Conservation (phyloP, 495 filamentous ascomycete genomes). For the Penicillium tannophilum region DNA sequence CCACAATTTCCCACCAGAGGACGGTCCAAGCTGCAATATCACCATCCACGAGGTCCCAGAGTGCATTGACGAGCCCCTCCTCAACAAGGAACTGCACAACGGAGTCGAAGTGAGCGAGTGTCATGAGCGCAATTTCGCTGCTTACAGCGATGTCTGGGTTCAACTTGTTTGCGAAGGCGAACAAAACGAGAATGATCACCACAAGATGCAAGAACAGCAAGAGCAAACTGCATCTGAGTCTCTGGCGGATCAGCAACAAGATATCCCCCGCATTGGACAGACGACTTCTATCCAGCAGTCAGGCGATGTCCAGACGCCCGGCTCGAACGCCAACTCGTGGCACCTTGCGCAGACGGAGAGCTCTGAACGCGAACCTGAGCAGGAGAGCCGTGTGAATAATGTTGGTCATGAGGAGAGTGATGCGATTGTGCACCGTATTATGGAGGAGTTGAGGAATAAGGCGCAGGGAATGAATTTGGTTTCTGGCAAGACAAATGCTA, state of each 20-base stretch:
- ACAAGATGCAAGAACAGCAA: neutral
- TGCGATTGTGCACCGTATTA: conserved; percentile 21
- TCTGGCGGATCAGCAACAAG: conserved; percentile 5
- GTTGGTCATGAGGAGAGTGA: conserved; percentile 30
- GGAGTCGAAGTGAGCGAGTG: conserved; percentile 35
- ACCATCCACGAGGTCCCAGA: conserved; percentile 41
- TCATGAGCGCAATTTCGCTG: conserved; percentile 24
- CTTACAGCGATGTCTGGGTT: conserved; percentile 39
- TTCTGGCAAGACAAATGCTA: conserved; percentile 22
- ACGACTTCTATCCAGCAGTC: conserved; percentile 11
- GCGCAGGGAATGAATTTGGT: conserved; percentile 19
- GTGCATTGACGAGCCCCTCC: conserved; percentile 36
- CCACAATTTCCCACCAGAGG: conserved; percentile 17
- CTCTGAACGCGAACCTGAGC: conserved; percentile 20
- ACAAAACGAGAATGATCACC: neutral
- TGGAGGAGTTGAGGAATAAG: conserved; percentile 24
- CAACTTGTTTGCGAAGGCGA: conserved; percentile 29
- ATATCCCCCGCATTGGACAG: conserved; percentile 20
- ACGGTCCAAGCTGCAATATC: conserved; percentile 33
- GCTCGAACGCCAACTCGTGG: conserved; percentile 29
- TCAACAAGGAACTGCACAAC: conserved; percentile 26
- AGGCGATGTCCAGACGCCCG: conserved; percentile 26
- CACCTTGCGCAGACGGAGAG: conserved; percentile 16
- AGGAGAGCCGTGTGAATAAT: conserved; percentile 26
- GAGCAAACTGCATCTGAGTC: neutral